A percentile compares a stretch with the other conserved stretches of the same genome.
Evolutionary conservation across 208 protist genomes (phyloP).

Genomic region (Leishmania guyanensis): DNA sequence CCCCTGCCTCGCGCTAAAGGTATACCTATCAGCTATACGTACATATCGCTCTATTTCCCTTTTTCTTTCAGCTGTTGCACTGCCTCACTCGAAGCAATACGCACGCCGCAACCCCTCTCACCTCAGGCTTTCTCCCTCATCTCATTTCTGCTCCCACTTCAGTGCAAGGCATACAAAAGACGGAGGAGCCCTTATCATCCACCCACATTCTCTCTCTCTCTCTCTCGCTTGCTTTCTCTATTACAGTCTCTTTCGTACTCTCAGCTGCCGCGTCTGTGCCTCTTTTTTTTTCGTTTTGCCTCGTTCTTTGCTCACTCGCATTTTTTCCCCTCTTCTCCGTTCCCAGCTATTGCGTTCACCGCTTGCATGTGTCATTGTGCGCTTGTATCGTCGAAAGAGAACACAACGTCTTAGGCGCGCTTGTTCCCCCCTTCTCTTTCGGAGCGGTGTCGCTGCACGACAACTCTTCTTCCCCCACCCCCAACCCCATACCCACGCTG

Average conservation of each 20-base stretch:
- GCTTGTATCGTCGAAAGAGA: not conserved
- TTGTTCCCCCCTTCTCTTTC: not conserved
- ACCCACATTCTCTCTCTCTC: not conserved
- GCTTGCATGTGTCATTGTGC: not conserved
- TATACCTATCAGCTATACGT: not conserved
- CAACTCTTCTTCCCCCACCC: too few relatives aligned
- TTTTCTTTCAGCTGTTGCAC: not conserved
- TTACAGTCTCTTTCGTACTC: not conserved
- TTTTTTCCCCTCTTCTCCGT: conserved; percentile 19
- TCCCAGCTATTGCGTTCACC: not conserved
- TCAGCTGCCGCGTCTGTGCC: not conserved
- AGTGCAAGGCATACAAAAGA: not conserved
- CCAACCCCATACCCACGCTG: not conserved
- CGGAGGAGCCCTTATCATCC: not conserved
- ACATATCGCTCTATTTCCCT: not conserved
- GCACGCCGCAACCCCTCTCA: not conserved
- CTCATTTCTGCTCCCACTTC: conserved; percentile 2
- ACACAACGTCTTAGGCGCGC: not conserved
- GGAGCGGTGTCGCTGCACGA: not conserved
- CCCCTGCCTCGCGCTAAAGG: not conserved
- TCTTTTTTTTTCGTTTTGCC: not conserved
- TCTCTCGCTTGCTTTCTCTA: not conserved
- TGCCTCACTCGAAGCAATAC: not conserved
- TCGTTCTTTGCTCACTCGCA: too few relatives aligned
- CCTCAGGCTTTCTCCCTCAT: not conserved